Conservation (phyloP, 2,329 filamentous ascomycete species). For the Pyrenophora tritici-repentis region DNA sequence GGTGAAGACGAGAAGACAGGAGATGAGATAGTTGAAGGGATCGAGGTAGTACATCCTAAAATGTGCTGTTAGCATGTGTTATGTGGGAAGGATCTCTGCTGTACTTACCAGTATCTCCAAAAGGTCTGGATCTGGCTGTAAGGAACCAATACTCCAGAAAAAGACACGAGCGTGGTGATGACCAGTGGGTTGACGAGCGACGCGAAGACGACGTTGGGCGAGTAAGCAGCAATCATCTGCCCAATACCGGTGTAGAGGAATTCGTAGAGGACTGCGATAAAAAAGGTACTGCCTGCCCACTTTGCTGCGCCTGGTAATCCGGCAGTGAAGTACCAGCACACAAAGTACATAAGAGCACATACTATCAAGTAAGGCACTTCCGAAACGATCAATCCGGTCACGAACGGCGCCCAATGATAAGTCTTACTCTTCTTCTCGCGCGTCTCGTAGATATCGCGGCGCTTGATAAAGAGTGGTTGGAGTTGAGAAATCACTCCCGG, state of each 20-base stretch:
- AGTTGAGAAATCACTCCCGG: constrained; percentile 46
- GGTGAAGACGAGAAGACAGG: constrained; percentile 46
- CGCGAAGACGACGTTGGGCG: constrained; percentile 50
- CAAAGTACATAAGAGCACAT: constrained; percentile 65
- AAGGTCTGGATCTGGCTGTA: constrained; percentile 68
- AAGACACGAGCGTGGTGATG: constrained; percentile 18
- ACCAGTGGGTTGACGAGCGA: constrained; percentile 54
- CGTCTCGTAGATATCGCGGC: constrained; percentile 57
- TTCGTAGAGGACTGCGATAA: constrained; percentile 52
- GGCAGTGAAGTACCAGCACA: constrained; percentile 66
- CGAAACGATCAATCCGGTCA: constrained; percentile 69
- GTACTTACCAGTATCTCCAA: constrained; percentile 58
- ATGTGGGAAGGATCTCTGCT: not conserved
- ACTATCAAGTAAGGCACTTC: constrained; percentile 69
- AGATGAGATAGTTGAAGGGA: constrained; percentile 42
- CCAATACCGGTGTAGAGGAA: constrained; percentile 53
- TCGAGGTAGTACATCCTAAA: constrained; percentile 35
- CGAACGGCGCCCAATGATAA: constrained; percentile 73
- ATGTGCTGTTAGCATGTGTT: constrained; percentile 45
- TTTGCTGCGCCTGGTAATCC: constrained; percentile 37
- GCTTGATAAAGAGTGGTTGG: constrained; percentile 50
- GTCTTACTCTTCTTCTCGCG: constrained; percentile 66
- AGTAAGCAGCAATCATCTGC: constrained; percentile 57
- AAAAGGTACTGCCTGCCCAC: constrained; percentile 58
- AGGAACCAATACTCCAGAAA: constrained; percentile 62